These are phyloP conservation scores for Colletotrichum destructivum DNA, from an alignment of 2,329 filamentous ascomycete genomes.

Conservation along the genomic window DNA sequence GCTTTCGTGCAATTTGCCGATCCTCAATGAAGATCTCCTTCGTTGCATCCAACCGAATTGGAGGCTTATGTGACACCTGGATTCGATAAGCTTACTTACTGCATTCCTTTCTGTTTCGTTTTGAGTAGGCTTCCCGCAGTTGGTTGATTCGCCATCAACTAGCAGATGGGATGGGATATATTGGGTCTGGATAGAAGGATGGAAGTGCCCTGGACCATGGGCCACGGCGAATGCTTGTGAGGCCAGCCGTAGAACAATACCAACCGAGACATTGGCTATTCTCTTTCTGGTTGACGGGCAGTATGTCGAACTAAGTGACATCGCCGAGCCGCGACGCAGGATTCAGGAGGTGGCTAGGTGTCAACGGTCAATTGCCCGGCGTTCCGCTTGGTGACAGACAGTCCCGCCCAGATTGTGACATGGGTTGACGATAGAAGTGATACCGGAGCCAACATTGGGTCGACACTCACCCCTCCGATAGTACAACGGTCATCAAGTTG, in stretches of 20 bases:
- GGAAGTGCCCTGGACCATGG: neutral
- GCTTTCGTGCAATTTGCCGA: constrained; percentile 27
- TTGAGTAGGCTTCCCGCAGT: constrained; percentile 20
- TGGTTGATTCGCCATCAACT: constrained; percentile 6
- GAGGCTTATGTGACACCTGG: neutral
- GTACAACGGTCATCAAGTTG: constrained; percentile 1
- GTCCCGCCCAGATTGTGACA: constrained; percentile 4
- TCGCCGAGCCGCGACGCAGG: constrained; percentile 8
- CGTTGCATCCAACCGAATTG: constrained; percentile 10
- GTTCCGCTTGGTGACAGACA: constrained; percentile 10
- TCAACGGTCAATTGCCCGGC: constrained; percentile 1
- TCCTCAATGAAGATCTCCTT: constrained; percentile 28
- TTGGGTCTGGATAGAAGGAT: neutral
- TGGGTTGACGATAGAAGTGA: constrained; percentile 11
- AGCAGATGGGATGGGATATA: neutral
- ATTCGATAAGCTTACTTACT: constrained; percentile 10
- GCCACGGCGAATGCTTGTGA: neutral
- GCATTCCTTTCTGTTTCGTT: neutral
- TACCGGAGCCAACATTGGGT: constrained; percentile 5
- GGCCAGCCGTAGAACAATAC: neutral
- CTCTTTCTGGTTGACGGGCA: neutral
- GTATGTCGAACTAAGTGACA: neutral
- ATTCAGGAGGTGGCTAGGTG: constrained; percentile 10
- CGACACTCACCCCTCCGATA: constrained; percentile 2
- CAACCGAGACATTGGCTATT: constrained; percentile 12